A percentile compares a stretch with the other conserved stretches of the same genome.
phyloP scores from a whole-genome alignment of 345 rosid species.

The Excoecaria cochinchinensis region DNA sequence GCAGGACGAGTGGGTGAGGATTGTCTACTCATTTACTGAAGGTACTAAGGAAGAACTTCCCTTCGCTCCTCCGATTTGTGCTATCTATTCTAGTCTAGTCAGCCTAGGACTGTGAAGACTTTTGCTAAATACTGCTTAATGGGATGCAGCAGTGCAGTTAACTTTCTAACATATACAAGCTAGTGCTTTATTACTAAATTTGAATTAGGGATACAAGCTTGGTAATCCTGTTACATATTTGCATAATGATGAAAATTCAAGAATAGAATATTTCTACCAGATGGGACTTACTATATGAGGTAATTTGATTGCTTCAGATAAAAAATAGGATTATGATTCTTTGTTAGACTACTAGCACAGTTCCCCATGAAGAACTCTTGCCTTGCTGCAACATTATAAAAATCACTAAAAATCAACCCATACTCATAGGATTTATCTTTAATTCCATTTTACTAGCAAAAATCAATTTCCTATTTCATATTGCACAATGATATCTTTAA shows the following conservation, averaged over 20 bases:
- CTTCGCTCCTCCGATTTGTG: no score
- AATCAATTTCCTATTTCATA: not conserved
- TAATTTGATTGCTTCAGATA: not conserved
- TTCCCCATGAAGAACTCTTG: not conserved
- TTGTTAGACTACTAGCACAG: not conserved
- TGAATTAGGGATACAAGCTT: conserved; percentile 29
- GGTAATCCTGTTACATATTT: conserved; percentile 32
- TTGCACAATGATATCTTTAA: not conserved
- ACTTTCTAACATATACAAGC: no score
- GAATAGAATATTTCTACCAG: conserved; percentile 20
- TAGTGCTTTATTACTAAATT: no score
- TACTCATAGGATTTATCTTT: not conserved
- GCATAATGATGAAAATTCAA: conserved; percentile 23
- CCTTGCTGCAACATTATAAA: not conserved
- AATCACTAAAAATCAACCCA: not conserved
- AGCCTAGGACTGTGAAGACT: no score
- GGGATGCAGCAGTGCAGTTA: no score
- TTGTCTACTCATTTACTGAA: no score
- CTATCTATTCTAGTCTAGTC: no score
- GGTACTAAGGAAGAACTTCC: no score
- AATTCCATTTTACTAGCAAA: not conserved
- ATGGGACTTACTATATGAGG: conserved; percentile 29
- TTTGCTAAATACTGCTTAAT: no score
- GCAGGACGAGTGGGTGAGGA: no score
- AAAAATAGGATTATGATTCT: not conserved